Evolutionary conservation across 176 grass and related monocot genomes (phyloP).

Genomic region (Chloris gayana): DNA sequence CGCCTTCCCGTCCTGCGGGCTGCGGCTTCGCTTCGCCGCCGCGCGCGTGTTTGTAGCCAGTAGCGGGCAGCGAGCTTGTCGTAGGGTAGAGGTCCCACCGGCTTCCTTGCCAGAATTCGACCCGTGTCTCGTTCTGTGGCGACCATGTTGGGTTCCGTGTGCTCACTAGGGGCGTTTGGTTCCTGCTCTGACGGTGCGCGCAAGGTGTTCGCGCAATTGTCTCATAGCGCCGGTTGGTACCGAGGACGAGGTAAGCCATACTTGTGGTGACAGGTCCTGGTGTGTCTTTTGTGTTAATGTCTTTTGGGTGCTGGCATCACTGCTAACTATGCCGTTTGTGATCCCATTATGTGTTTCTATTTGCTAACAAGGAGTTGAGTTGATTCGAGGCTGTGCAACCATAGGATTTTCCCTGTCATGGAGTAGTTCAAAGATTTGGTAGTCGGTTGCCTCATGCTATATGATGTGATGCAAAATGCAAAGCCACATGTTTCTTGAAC

Average conservation of each 20-base stretch:
- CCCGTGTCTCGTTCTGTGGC: background rate
- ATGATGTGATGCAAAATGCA: background rate
- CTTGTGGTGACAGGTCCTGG: background rate
- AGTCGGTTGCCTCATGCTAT: too few species aligned
- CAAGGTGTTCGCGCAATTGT: background rate
- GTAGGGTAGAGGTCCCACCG: too few species aligned
- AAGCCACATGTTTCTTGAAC: too few species aligned
- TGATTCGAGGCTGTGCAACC: background rate
- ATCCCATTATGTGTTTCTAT: background rate
- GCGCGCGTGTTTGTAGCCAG: too few species aligned
- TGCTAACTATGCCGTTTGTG: background rate
- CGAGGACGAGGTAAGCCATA: background rate
- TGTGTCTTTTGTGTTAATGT: background rate
- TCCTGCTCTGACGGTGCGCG: background rate
- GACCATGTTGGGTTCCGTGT: background rate
- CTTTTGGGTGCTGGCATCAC: too few species aligned
- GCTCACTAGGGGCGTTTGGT: background rate
- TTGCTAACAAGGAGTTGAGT: background rate
- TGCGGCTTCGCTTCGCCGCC: background rate
- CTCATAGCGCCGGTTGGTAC: background rate
- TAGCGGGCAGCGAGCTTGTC: too few species aligned
- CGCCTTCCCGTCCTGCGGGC: background rate
- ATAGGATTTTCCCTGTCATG: background rate
- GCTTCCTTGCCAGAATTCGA: background rate
- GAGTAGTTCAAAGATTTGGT: background rate